phyloP scores from a whole-genome alignment of 495 filamentous ascomycete species.

The Hypomontagnella submonticulosa region DNA sequence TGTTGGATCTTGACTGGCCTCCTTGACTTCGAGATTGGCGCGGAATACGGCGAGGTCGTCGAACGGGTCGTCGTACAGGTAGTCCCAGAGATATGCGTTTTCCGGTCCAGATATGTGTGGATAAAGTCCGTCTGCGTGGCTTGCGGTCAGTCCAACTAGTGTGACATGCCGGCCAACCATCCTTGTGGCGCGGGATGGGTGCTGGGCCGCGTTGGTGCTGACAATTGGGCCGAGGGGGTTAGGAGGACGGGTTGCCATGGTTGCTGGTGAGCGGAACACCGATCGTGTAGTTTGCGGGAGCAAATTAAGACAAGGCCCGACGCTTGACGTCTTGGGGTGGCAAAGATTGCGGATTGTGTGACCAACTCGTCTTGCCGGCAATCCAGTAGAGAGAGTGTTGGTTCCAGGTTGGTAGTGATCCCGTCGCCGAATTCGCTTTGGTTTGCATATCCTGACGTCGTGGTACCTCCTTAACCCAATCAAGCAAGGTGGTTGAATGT shows the following conservation, averaged over 20 bases:
- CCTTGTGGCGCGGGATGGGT: slow-evolving; percentile 39
- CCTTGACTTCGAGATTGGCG: slow-evolving; percentile 41
- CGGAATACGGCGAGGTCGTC: slow-evolving; percentile 48
- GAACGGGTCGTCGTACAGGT: slow-evolving; percentile 58
- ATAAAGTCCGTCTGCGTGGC: slow-evolving; percentile 56
- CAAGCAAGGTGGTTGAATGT: background rate
- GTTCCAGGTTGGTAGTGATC: too few species aligned
- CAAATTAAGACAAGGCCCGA: too few species aligned
- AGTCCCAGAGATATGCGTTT: slow-evolving; percentile 58
- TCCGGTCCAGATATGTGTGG: slow-evolving; percentile 50
- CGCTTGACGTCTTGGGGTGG: background rate
- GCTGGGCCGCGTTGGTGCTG: slow-evolving; percentile 31
- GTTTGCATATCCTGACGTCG: background rate
- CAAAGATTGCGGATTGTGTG: background rate
- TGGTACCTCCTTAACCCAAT: slow-evolving; percentile 1
- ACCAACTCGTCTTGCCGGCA: background rate
- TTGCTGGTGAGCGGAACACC: background rate
- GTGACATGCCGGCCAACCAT: slow-evolving; percentile 53
- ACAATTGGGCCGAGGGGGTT: slow-evolving; percentile 46
- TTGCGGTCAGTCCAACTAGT: slow-evolving; percentile 50
- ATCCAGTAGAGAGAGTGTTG: slow-evolving; percentile 1
- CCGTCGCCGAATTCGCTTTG: background rate
- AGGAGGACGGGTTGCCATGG: slow-evolving; percentile 20
- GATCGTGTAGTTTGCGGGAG: background rate
- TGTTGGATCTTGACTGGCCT: slow-evolving; percentile 49